Evolutionary conservation across 768 basidiomycete species (phyloP).

Genomic region (Phlebiopsis gigantea): DNA sequence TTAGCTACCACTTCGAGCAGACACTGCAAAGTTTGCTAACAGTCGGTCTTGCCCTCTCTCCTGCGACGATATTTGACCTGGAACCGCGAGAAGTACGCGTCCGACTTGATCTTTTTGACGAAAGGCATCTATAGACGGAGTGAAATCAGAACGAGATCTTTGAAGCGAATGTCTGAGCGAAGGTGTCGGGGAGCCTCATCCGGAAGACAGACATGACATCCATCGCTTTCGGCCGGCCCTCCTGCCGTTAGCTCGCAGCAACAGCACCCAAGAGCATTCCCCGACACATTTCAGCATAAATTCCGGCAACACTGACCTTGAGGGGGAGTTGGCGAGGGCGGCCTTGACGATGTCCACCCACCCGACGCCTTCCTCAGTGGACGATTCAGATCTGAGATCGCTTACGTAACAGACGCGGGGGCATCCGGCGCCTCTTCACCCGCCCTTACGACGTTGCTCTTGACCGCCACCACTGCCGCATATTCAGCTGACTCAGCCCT

Average conservation of each 20-base stretch:
- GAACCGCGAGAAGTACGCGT: slow-evolving; percentile 96
- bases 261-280: neutral
- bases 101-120: slow-evolving; percentile 95
- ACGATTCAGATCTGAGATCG: slow-evolving; percentile 10
- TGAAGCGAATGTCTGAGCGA: neutral
- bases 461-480: slow-evolving; percentile 5
- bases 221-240: slow-evolving; percentile 19
- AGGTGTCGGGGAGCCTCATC: slow-evolving; percentile 24
- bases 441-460: slow-evolving; percentile 1
- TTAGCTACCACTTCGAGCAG: neutral
- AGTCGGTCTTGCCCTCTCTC: slow-evolving; percentile 98
- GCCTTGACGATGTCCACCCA: slow-evolving; percentile 13
- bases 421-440: neutral
- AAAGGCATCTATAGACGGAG: slow-evolving; percentile 72
- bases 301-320: slow-evolving; percentile 34
- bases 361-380: slow-evolving; percentile 1
- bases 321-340: slow-evolving; percentile 26
- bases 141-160: neutral
- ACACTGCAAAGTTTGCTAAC: slow-evolving; percentile 33
- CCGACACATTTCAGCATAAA: neutral
- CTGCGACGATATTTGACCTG: slow-evolving; percentile 98
- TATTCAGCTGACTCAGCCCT: neutral
- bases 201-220: slow-evolving; percentile 23
- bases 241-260: neutral
- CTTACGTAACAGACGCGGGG: slow-evolving; percentile 11